A percentile compares a stretch with the other conserved stretches of the same genome.
Conservation (phyloP, 331 rosid genomes). For the Erythrophleum ivorense region DNA sequence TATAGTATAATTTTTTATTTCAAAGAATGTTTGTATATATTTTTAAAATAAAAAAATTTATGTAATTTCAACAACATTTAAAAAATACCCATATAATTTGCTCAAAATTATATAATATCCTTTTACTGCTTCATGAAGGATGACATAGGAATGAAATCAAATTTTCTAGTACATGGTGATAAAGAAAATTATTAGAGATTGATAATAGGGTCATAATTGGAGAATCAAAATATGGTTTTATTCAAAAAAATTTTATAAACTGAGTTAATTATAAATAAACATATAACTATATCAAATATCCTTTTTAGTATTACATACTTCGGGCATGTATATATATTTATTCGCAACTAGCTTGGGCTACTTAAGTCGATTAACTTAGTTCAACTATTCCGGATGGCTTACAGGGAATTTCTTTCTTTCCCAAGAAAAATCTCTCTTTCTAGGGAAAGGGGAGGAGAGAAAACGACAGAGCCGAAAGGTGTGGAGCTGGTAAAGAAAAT, state of each 20-base stretch:
- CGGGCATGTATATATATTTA: neutral
- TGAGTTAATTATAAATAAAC: too few relatives aligned
- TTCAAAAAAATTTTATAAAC: too few relatives aligned
- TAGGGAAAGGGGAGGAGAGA: neutral
- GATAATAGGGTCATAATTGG: neutral
- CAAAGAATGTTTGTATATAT: too few relatives aligned
- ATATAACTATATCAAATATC: neutral
- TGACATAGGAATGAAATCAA: neutral
- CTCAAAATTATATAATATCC: neutral
- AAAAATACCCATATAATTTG: neutral
- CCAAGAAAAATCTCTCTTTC: neutral
- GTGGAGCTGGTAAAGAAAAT: conserved; percentile 38
- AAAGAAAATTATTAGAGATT: neutral
- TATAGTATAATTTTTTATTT: too few relatives aligned
- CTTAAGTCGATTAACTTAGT: neutral
- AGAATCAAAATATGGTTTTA: neutral
- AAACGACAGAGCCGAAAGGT: conserved; percentile 45
- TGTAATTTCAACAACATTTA: neutral
- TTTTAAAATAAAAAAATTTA: too few relatives aligned
- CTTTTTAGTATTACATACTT: neutral
- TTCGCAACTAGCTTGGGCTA: neutral
- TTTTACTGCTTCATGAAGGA: neutral
- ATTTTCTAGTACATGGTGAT: neutral
- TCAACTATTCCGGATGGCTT: neutral
- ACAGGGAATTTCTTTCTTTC: neutral